phyloP scores from a whole-genome alignment of 345 rosid species.

The Euphorbia peplus region DNA sequence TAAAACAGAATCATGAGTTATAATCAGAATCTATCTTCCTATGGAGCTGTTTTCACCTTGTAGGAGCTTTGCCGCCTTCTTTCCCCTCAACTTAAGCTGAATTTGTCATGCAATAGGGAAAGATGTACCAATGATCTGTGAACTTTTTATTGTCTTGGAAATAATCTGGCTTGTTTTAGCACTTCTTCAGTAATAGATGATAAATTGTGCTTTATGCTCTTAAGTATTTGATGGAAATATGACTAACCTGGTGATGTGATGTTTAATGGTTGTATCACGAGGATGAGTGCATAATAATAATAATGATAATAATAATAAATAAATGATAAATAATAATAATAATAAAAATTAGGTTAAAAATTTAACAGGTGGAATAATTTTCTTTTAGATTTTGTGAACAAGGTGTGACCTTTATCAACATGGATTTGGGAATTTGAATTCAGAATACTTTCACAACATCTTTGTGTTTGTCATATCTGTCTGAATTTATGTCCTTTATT shows the following conservation, averaged over 20 bases:
- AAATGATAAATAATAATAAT: no score
- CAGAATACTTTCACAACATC: not conserved
- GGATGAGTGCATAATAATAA: not conserved
- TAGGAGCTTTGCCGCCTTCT: not conserved
- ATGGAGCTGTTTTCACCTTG: not conserved
- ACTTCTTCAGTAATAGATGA: not conserved
- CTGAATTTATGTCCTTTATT: no score
- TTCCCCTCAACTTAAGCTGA: not conserved
- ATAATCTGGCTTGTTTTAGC: not conserved
- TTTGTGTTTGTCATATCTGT: not conserved
- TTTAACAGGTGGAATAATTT: not conserved
- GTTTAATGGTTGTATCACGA: not conserved
- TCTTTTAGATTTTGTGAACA: not conserved
- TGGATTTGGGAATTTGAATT: not conserved
- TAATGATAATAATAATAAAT: no score
- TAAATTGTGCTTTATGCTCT: not conserved
- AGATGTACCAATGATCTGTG: not conserved
- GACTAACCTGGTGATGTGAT: not conserved
- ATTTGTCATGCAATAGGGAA: not conserved
- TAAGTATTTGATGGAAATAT: not conserved
- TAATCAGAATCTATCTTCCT: not conserved
- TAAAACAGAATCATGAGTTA: not conserved
- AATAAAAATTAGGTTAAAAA: not conserved
- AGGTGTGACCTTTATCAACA: not conserved
- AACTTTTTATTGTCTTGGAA: not conserved